These are phyloP conservation scores for Euphrasia confusa DNA, from an alignment of 257 asterid species.

Conservation along the genomic window DNA sequence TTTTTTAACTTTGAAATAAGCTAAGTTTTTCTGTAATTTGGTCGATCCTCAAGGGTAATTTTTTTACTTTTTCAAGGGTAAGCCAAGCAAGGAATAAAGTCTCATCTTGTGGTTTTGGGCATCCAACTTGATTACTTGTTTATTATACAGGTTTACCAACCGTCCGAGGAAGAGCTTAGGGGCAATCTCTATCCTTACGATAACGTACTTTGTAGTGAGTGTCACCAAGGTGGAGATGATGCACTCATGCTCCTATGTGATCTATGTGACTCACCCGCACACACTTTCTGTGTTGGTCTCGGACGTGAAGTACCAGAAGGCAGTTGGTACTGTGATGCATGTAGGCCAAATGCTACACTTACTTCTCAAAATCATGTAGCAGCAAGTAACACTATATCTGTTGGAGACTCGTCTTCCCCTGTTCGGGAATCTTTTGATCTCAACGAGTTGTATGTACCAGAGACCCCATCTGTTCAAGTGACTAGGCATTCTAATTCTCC, in stretches of 20 bases:
- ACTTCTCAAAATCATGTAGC: slow-evolving; percentile 40
- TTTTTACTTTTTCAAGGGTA: too few species aligned
- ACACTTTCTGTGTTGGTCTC: slow-evolving; percentile 74
- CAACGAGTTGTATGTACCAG: slow-evolving; percentile 55
- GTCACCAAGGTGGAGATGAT: slow-evolving; percentile 68
- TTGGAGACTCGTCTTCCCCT: slow-evolving; percentile 21
- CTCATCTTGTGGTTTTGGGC: neutral
- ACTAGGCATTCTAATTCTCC: slow-evolving; percentile 33
- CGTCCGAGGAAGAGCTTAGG: slow-evolving; percentile 79
- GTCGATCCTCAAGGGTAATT: neutral
- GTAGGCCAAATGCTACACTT: slow-evolving; percentile 48
- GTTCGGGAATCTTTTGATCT: slow-evolving; percentile 48
- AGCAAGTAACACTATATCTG: slow-evolving; percentile 37
- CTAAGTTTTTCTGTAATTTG: neutral
- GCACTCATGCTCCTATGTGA: slow-evolving; percentile 74
- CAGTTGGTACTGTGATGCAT: slow-evolving; percentile 78
- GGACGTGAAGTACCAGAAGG: slow-evolving; percentile 78
- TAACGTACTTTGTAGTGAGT: slow-evolving; percentile 56
- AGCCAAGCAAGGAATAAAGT: neutral
- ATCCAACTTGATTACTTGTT: slow-evolving; percentile 6
- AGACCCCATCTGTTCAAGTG: slow-evolving; percentile 42
- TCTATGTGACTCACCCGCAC: slow-evolving; percentile 76
- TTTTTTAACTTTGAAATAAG: neutral
- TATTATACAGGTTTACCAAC: slow-evolving; percentile 62
- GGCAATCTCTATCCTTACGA: slow-evolving; percentile 61